A percentile compares a stretch with the other conserved stretches of the same genome.
Conservation (phyloP, 2,329 filamentous ascomycete genomes). For the Emergomyces pasteurianus region DNA sequence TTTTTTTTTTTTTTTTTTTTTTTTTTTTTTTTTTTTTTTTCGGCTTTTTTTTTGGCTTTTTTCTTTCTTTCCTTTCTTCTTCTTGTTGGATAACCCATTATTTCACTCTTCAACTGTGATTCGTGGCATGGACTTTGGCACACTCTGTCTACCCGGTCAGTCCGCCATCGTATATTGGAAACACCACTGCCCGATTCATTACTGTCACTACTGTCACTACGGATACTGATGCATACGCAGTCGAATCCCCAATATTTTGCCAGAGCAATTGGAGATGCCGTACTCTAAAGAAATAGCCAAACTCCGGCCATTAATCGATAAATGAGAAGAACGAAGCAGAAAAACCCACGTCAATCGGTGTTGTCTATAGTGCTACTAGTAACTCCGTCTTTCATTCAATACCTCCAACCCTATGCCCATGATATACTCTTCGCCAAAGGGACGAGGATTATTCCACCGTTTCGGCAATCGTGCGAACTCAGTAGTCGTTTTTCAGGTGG, state of each 20-base stretch:
- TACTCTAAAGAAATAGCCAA: background rate
- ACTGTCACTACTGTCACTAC: background rate
- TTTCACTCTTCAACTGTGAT: background rate
- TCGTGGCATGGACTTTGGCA: background rate
- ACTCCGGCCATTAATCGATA: background rate
- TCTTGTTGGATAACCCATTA: too few relatives aligned
- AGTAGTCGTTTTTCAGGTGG: too few relatives aligned
- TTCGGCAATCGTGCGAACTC: background rate
- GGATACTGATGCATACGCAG: background rate
- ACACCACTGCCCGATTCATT: background rate
- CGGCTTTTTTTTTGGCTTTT: background rate
- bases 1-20: too few relatives aligned
- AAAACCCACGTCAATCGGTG: background rate
- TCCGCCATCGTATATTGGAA: background rate
- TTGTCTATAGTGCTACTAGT: background rate
- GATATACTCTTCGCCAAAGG: too few relatives aligned
- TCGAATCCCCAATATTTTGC: background rate
- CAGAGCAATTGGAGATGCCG: background rate
- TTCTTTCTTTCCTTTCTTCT: too few relatives aligned
- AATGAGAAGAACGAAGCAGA: background rate
- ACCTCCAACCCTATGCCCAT: background rate
- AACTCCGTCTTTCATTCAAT: background rate
- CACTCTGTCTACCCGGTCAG: background rate
- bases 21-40: background rate
- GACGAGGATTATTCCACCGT: background rate